These are phyloP conservation scores for Peniophora sp. DNA, from an alignment of 1,284 basidiomycete genomes.

Conservation along the genomic window DNA sequence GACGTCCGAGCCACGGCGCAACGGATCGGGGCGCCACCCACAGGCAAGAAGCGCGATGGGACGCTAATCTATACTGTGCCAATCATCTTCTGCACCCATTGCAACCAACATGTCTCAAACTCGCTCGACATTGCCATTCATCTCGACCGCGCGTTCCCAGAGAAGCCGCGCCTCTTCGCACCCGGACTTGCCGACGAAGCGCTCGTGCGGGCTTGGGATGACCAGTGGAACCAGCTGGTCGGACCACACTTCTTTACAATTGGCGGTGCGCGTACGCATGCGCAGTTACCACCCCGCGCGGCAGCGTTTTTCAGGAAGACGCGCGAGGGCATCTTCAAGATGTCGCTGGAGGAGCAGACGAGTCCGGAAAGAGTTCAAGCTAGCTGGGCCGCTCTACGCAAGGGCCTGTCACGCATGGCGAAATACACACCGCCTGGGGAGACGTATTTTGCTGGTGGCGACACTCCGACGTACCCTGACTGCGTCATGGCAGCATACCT, in stretches of 20 bases:
- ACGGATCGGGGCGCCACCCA: constrained; percentile 23
- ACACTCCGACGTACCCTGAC: constrained; percentile 27
- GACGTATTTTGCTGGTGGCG: constrained; percentile 23
- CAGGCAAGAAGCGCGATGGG: constrained; percentile 18
- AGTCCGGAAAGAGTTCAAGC: background rate
- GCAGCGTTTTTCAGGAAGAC: constrained; percentile 15
- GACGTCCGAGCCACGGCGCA: constrained; percentile 25
- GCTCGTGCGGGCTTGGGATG: background rate
- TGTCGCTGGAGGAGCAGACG: constrained; percentile 12
- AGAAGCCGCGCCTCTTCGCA: constrained; percentile 19
- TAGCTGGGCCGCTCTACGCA: background rate
- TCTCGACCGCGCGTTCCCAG: constrained; percentile 27
- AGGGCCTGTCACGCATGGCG: background rate
- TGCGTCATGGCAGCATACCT: constrained; percentile 21
- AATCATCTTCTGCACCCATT: constrained; percentile 25
- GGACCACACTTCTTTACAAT: background rate
- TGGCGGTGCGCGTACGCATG: background rate
- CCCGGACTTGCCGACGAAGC: constrained; percentile 10
- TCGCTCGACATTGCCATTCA: constrained; percentile 29
- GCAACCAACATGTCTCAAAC: constrained; percentile 20
- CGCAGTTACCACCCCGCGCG: constrained; percentile 10
- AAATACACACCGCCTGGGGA: background rate
- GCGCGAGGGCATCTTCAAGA: constrained; percentile 12
- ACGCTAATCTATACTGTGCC: constrained; percentile 28
- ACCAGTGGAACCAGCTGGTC: background rate